Base-by-base conservation (phyloP, 805 yeast species). In the Wickerhamomyces chaumierensis region DNA sequence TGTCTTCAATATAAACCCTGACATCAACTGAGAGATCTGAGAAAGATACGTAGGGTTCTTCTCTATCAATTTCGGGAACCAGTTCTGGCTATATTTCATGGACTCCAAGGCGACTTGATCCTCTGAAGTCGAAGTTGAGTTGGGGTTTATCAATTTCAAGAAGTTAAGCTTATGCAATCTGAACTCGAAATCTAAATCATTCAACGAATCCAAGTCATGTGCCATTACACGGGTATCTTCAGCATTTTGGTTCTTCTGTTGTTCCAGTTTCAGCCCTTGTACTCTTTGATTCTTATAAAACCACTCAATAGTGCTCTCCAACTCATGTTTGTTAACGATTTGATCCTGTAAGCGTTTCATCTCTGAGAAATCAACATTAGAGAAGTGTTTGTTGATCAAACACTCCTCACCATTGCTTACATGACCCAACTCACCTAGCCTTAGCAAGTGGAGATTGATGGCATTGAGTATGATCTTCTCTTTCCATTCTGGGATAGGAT, bases 301-400 rank as follows among this genome's bases (percentile, higher is more conserved):
- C 83, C 83, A 77, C 2, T 53, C 55, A 21, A 71, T 64, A 13
- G 81, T 79, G 6, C 68, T 62, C 5, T 47, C 49, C 20, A 69
- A 48, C 38, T 72, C 55, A 3, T 62, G 57, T 3, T 58, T 51
- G 5, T 56, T 74, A 70, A 18, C 61, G 61, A 2, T 44, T 40
- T 3, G 70, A 62, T 44, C 20, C 48, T 51, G 6, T 37, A 42
- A 15, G 47, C 48, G 46, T 57, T 36, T 36, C 56, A 36, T 52
- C 52, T 37, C 53, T 66, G 36, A 43, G 53, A 25, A 25, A 25
- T 25, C n/a, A 4, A 25, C n/a, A 9, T 25, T 25, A 4, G 29
- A 13, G 29, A 13, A 25, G n/a, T 11, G 12, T 4, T 25, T 14
- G 12, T 25, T 13, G 5, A 13, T 8, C 29, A 13, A 8, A 25